A percentile compares a stretch with the other conserved stretches of the same genome.
phyloP scores from a whole-genome alignment of 306 rosid genomes.

The Glycyrrhiza uralensis region DNA sequence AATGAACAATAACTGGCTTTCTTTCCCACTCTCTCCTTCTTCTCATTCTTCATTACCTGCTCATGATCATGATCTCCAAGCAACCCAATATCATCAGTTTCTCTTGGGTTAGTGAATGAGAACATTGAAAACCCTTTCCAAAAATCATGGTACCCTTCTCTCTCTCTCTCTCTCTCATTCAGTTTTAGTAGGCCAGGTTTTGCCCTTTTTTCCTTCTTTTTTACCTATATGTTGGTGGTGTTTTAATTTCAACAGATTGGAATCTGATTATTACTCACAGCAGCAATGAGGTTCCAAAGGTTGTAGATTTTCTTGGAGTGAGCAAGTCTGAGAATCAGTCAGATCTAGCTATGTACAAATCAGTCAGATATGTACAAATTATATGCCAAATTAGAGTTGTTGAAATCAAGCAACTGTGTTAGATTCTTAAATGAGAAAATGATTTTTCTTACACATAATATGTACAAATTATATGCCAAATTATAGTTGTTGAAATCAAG shows the following conservation, averaged over 20 bases:
- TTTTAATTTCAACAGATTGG: conserved; percentile 62
- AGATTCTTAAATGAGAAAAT: too few relatives aligned
- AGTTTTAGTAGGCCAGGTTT: too few relatives aligned
- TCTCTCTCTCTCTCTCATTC: background rate
- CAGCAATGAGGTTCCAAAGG: conserved; percentile 68
- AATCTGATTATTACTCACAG: conserved; percentile 58
- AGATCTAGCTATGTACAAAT: conserved; percentile 74
- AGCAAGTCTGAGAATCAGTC: conserved; percentile 72
- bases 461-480: too few relatives aligned
- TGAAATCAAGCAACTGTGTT: too few relatives aligned
- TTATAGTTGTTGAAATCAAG: conserved; percentile 25
- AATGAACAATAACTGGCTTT: conserved; percentile 96
- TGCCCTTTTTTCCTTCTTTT: background rate
- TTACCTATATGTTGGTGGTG: background rate
- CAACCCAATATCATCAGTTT: conserved; percentile 76
- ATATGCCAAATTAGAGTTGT: too few relatives aligned
- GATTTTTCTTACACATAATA: too few relatives aligned
- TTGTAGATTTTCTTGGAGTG: conserved; percentile 98
- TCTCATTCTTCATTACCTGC: conserved; percentile 71
- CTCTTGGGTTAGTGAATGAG: conserved; percentile 78
- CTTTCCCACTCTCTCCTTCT: conserved; percentile 92
- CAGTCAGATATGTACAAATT: too few relatives aligned
- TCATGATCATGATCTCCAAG: conserved; percentile 54
- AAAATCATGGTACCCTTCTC: conserved; percentile 67
- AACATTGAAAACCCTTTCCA: conserved; percentile 79